Evolutionary conservation across 2,329 filamentous ascomycete species (phyloP).

Genomic region (Aspergillus thermomutatus): DNA sequence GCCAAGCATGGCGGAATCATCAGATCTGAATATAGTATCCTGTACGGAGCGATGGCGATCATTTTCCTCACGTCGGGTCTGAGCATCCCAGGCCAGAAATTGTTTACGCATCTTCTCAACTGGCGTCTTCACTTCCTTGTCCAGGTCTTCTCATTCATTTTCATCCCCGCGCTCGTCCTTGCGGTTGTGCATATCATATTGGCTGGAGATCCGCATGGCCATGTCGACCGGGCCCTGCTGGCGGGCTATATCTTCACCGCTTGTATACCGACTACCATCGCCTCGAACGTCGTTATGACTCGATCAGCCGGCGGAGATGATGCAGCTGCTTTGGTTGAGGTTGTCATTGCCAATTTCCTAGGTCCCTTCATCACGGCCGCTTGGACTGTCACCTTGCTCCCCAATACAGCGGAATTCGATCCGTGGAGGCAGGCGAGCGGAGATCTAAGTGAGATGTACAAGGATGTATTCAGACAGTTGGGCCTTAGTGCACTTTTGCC

Average conservation of each 20-base stretch:
- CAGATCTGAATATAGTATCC: conserved; percentile 45
- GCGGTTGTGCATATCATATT: conserved; percentile 52
- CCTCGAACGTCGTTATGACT: conserved; percentile 73
- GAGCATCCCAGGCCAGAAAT: conserved; percentile 61
- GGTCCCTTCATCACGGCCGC: conserved; percentile 66
- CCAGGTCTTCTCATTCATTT: conserved; percentile 64
- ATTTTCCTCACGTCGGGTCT: conserved; percentile 71
- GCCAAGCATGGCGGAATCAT: conserved; percentile 46
- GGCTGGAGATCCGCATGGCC: conserved; percentile 41
- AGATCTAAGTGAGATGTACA: conserved; percentile 61
- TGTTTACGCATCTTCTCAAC: conserved; percentile 60
- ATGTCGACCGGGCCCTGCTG: conserved; percentile 62
- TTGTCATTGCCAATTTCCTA: conserved; percentile 66
- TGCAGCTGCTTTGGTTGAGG: conserved; percentile 63
- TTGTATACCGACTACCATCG: conserved; percentile 70
- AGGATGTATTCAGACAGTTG: conserved; percentile 64
- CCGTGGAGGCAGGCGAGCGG: conserved; percentile 46
- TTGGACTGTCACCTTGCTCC: conserved; percentile 56
- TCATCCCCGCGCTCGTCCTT: conserved; percentile 63
- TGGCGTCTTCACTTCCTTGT: conserved; percentile 67
- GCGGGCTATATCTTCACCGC: conserved; percentile 65
- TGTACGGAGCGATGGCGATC: conserved; percentile 66
- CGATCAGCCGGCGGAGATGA: conserved; percentile 65
- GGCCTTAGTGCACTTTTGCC: conserved; percentile 66
- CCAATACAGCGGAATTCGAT: conserved; percentile 34